A percentile compares a stretch with the other conserved stretches of the same genome.
These are phyloP conservation scores for Termitomyces sp. DNA, from an alignment of 768 basidiomycete genomes.

Conservation along the genomic window DNA sequence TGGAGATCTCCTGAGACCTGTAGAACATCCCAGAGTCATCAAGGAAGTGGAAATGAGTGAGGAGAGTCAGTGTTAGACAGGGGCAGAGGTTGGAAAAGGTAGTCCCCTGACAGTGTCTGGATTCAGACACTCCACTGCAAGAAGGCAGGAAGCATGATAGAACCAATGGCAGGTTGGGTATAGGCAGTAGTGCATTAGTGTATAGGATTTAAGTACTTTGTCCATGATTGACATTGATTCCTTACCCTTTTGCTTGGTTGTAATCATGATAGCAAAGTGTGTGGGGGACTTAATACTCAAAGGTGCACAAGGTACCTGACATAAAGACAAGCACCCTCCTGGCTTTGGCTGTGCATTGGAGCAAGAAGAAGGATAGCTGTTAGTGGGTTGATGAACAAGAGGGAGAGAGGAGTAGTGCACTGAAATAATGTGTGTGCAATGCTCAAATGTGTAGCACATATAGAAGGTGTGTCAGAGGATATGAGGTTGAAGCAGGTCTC, in stretches of 20 bases:
- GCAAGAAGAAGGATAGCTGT: neutral
- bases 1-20: too few species aligned
- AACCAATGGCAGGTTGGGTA: slow-evolving; percentile 39
- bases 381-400: neutral
- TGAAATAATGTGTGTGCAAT: slow-evolving; percentile 24
- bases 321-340: slow-evolving; percentile 34
- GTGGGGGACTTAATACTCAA: slow-evolving; percentile 16
- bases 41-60: too few species aligned
- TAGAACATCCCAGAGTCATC: too few species aligned
- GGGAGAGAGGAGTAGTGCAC: slow-evolving; percentile 21
- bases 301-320: slow-evolving; percentile 42
- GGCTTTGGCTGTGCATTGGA: slow-evolving; percentile 34
- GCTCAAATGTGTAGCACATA: slow-evolving; percentile 39
- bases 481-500: slow-evolving; percentile 25
- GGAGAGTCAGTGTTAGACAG: too few species aligned
- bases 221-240: neutral
- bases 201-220: neutral
- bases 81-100: too few species aligned
- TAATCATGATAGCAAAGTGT: neutral
- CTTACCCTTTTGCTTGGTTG: neutral
- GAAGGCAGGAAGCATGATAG: slow-evolving; percentile 46
- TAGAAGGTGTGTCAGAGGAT: slow-evolving; percentile 42
- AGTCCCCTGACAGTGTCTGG: too few species aligned
- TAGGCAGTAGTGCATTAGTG: slow-evolving; percentile 53
- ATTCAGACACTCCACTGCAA: slow-evolving; percentile 19